Evolutionary conservation across 2,329 filamentous ascomycete genomes (phyloP).

Genomic region (Pestalotiopsis sp.): DNA sequence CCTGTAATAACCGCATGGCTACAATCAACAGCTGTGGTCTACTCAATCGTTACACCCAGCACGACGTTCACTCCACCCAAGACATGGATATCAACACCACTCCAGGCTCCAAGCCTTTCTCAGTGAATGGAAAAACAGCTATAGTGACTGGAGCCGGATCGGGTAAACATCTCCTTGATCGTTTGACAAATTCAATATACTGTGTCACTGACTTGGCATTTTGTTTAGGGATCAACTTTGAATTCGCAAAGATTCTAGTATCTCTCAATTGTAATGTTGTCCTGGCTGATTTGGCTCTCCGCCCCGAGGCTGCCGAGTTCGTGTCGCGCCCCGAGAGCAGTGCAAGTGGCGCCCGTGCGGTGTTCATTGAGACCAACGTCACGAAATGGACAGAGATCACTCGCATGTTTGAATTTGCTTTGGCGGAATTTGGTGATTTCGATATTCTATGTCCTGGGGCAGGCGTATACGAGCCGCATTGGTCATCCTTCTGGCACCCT

Average conservation of each 20-base stretch:
- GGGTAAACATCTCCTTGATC: conserved; percentile 35
- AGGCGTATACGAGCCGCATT: conserved; percentile 49
- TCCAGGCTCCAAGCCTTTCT: conserved; percentile 25
- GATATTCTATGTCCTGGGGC: conserved; percentile 50
- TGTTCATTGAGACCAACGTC: conserved; percentile 49
- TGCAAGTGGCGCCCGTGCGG: conserved; percentile 29
- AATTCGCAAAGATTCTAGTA: conserved; percentile 46
- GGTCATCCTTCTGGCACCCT: conserved; percentile 45
- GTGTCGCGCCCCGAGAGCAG: conserved; percentile 24
- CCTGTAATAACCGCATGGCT: too few species aligned
- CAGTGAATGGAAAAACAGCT: conserved; percentile 44
- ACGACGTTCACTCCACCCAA: too few species aligned
- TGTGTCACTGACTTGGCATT: background rate
- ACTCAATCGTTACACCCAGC: background rate
- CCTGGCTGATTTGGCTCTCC: conserved; percentile 45
- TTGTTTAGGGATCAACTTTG: conserved; percentile 43
- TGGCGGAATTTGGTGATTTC: conserved; percentile 39
- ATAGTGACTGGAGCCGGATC: conserved; percentile 59
- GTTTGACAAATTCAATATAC: background rate
- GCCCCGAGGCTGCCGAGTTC: conserved; percentile 43
- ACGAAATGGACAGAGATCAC: conserved; percentile 42
- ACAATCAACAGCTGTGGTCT: background rate
- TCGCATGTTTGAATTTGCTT: conserved; percentile 36
- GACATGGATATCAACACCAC: conserved; percentile 39
- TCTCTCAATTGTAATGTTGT: conserved; percentile 46